Base-by-base conservation (phyloP, 352 stramenopile genomes). In the Blastocystis sp. region DNA sequence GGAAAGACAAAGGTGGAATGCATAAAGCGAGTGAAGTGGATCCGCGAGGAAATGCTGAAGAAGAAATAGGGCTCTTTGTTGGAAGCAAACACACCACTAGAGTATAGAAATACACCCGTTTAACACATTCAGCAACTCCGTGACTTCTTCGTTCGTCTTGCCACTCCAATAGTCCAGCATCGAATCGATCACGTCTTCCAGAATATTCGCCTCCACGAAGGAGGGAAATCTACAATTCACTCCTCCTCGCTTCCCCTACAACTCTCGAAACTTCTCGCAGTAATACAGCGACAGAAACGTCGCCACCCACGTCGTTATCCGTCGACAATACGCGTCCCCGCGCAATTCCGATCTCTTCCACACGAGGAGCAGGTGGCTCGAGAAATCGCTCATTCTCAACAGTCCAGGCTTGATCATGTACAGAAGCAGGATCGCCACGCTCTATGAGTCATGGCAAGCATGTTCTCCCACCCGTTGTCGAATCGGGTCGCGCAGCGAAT, bases 1-100 rank as follows among this genome's bases (percentile, higher is more conserved):
- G 94, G 94, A 16, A 97, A 95, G 90, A 94, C 91, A 19, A 96
- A 96, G 91, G 95, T 96, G 88, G 92, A 97, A n/a, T 97, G 95
- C 91, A 92, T 96, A 1, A 88, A 93, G 61, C 91, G 95, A 61
- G 97, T 96, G 91, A 97, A 97, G 80, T 91, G 91, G 59, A 94
- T 97, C 82, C 71, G 71, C 33, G 71, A 81, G 35, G 37, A 81
- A 63, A 81, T 81, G 71, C 31, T 81, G 37, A 81, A 81, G 55
- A 81, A 78, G 67, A 55, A 55, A 16, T 55, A 16, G 45, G 6
- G 9, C 41, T 3, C 6, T n/a, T n/a, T 39, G 21, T 65, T 24
- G 9, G 19, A 10, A 65, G 26, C 59, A 65, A 65, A 65, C 59
- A 65, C 26, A 31, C 33, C 21, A 45, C 33, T 77, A 77, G n/a